Conservation (phyloP, 805 yeast species). For the Teunomyces aglyptinius region DNA sequence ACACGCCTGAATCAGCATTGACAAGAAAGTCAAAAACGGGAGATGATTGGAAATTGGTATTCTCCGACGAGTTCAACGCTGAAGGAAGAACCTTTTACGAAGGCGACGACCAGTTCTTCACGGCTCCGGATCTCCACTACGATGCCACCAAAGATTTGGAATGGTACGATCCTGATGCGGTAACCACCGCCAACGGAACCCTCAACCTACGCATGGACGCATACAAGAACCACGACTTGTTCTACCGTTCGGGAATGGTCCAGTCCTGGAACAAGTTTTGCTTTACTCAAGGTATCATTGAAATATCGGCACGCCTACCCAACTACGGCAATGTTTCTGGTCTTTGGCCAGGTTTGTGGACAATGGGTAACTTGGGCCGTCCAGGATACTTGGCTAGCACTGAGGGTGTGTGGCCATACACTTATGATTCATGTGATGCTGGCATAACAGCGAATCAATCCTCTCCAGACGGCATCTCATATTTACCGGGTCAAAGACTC, state of each 20-base stretch:
- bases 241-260: conserved; percentile 86
- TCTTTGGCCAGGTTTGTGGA: conserved; percentile 96
- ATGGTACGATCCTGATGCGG: conserved; percentile 95
- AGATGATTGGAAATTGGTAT: no score
- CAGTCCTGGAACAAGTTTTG: conserved; percentile 92
- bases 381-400: conserved; percentile 87
- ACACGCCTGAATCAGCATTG: no score
- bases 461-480: conserved; percentile 83
- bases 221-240: conserved; percentile 70
- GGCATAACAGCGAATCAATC: conserved; percentile 95
- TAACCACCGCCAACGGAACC: conserved; percentile 71
- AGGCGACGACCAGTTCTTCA: conserved; percentile 91
- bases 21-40: no score
- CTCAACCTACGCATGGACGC: conserved; percentile 75
- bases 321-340: conserved; percentile 78
- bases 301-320: conserved; percentile 75
- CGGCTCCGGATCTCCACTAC: conserved; percentile 79
- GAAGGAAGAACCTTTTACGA: conserved; percentile 89
- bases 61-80: conserved; percentile 86
- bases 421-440: conserved; percentile 84
- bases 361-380: conserved; percentile 89
- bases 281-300: conserved; percentile 79
- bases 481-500: conserved; percentile 79
- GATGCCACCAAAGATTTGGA: conserved; percentile 88
- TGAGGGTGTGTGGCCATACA: conserved; percentile 95